A percentile compares a stretch with the other conserved stretches of the same genome.
Conservation (phyloP, 2,329 filamentous ascomycete genomes). For the Fusarium sp. region DNA sequence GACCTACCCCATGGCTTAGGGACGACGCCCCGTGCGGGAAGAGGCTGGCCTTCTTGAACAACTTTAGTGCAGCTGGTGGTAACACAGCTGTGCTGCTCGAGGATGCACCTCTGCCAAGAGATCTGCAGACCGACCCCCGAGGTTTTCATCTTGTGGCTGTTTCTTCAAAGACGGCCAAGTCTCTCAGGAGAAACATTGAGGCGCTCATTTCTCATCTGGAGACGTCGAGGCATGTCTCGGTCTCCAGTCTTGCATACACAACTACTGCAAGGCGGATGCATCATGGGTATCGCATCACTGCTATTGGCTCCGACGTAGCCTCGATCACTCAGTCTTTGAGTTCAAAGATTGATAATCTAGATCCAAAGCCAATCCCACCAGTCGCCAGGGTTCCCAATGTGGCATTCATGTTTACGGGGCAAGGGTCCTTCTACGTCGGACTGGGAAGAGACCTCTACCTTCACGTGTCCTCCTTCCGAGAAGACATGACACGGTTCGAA, state of each 20-base stretch:
- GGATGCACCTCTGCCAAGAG: constrained; percentile 64
- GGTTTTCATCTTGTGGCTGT: constrained; percentile 69
- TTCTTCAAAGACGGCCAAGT: constrained; percentile 65
- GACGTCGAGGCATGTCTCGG: constrained; percentile 59
- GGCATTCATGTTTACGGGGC: constrained; percentile 60
- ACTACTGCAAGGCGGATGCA: constrained; percentile 75
- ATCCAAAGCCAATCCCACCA: constrained; percentile 29
- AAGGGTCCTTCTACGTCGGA: constrained; percentile 52
- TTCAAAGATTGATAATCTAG: constrained; percentile 15
- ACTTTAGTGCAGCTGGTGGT: constrained; percentile 78
- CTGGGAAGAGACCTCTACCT: constrained; percentile 51
- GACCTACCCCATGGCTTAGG: constrained; percentile 63
- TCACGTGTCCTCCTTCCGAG: constrained; percentile 47
- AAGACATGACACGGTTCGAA: constrained; percentile 50
- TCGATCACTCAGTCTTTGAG: constrained; percentile 21
- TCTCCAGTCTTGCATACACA: constrained; percentile 74
- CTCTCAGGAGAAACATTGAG: constrained; percentile 70
- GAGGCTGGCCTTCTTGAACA: constrained; percentile 70
- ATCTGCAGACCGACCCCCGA: constrained; percentile 65
- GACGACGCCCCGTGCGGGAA: constrained; percentile 56
- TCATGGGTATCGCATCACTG: constrained; percentile 67
- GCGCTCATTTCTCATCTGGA: constrained; percentile 67
- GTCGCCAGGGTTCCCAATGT: constrained; percentile 41
- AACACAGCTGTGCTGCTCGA: constrained; percentile 77
- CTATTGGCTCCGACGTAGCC: constrained; percentile 47